Conservation (phyloP, 768 basidiomycete genomes). For the Amanita jacksonii region DNA sequence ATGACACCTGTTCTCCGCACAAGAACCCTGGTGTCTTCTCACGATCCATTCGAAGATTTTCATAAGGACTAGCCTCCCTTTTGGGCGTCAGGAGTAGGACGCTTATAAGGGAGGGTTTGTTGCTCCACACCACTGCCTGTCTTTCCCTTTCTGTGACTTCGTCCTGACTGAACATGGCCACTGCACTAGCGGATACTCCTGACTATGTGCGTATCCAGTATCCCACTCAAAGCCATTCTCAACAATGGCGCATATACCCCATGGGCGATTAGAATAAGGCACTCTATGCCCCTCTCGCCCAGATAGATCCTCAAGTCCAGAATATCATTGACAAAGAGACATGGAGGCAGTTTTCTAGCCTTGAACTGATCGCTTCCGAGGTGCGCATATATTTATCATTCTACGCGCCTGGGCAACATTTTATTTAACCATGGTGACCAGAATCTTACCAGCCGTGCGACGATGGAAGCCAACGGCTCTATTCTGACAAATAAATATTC, state of each 20-base stretch:
- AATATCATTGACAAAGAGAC: slow-evolving; percentile 99
- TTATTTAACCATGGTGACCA: slow-evolving; percentile 26
- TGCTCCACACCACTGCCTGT: no score
- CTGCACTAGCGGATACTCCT: slow-evolving; percentile 43
- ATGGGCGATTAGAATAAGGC: slow-evolving; percentile 64
- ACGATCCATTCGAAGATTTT: no score
- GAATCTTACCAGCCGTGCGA: slow-evolving; percentile 94
- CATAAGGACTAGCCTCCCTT: no score
- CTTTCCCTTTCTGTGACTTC: no score
- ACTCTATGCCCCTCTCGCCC: slow-evolving; percentile 79
- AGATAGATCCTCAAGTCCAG: slow-evolving; percentile 91
- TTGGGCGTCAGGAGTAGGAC: no score
- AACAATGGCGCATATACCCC: slow-evolving; percentile 6
- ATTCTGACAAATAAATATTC: slow-evolving; percentile 99
- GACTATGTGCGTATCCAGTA: slow-evolving; percentile 40
- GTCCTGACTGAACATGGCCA: no score
- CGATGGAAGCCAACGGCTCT: slow-evolving; percentile 98
- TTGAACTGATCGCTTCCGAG: slow-evolving; percentile 99
- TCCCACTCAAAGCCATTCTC: no score
- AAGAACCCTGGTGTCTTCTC: no score
- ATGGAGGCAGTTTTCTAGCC: slow-evolving; percentile 94
- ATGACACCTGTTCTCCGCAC: no score
- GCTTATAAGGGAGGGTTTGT: no score
- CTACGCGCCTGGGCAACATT: no score
- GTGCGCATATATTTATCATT: slow-evolving; percentile 31